Evolutionary conservation across 495 filamentous ascomycete species (phyloP).

Genomic region (Chaetomium fimeti): DNA sequence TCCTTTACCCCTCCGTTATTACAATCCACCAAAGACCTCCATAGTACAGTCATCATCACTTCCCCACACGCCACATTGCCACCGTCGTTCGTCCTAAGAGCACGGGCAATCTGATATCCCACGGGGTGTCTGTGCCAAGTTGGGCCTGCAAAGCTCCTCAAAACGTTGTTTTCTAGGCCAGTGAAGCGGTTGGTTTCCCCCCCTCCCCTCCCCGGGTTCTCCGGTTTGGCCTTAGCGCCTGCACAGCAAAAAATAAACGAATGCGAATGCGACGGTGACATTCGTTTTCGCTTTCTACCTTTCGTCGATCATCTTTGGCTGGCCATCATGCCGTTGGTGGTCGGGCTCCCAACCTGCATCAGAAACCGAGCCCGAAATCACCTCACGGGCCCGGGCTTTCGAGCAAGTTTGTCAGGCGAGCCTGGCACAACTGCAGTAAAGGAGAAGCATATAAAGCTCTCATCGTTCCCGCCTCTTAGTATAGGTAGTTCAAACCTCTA

Average conservation of each 20-base stretch:
- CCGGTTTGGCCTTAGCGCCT: background rate
- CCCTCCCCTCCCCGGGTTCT: background rate
- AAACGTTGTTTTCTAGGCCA: background rate
- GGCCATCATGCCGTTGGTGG: background rate
- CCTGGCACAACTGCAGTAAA: background rate
- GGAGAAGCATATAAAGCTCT: background rate
- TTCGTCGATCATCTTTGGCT: background rate
- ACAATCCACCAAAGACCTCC: background rate
- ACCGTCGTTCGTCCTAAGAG: background rate
- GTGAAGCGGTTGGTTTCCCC: background rate
- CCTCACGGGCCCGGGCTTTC: too few relatives aligned
- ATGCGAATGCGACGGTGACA: conserved; percentile 13
- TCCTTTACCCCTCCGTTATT: conserved; percentile 3
- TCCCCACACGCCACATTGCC: background rate
- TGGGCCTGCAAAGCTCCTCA: background rate
- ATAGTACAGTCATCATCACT: too few relatives aligned
- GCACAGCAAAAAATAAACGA: background rate
- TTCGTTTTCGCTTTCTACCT: conserved; percentile 9
- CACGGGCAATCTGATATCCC: background rate
- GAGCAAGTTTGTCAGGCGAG: too few relatives aligned
- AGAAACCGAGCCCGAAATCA: background rate
- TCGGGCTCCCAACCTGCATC: background rate
- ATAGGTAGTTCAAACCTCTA: background rate
- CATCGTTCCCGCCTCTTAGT: background rate
- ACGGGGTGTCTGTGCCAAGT: too few relatives aligned